phyloP scores from a whole-genome alignment of 2,329 filamentous ascomycete genomes.

The Pseudopyrenochaeta lycopersici region DNA sequence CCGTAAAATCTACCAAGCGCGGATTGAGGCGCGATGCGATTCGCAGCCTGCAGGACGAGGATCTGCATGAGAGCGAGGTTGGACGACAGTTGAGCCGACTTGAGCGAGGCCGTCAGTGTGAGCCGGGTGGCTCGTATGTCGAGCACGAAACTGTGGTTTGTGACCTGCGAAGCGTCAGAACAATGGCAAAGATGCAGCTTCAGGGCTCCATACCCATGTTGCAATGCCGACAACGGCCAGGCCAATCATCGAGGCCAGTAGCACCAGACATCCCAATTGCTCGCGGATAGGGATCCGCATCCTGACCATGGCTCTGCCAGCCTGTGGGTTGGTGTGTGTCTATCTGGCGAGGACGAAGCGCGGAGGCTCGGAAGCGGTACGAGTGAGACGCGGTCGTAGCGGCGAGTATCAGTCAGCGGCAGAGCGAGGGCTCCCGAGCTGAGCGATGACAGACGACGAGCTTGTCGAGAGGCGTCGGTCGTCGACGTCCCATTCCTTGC shows the following conservation, averaged over 20 bases:
- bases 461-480: conserved; percentile 16
- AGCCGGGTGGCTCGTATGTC: conserved; percentile 69
- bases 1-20: conserved; percentile 62
- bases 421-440: conserved; percentile 13
- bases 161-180: conserved; percentile 54
- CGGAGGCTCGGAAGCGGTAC: conserved; percentile 5
- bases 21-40: conserved; percentile 64
- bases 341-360: conserved; percentile 6
- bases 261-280: conserved; percentile 83
- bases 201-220: conserved; percentile 59
- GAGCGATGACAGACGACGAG: conserved; percentile 18
- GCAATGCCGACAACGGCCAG: conserved; percentile 83
- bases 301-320: conserved; percentile 46
- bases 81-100: conserved; percentile 81
- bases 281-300: conserved; percentile 90
- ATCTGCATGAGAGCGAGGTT: conserved; percentile 82
- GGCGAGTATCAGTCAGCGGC: conserved; percentile 25
- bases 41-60: conserved; percentile 75
- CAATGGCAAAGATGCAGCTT: background rate
- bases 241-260: conserved; percentile 76
- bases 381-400: conserved; percentile 2
- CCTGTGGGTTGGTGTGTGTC: background rate
- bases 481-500: conserved; percentile 39
- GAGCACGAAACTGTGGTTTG: conserved; percentile 69
- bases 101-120: conserved; percentile 82